These are phyloP conservation scores for Benincasa hispida DNA, from an alignment of 306 rosid species.

Conservation along the genomic window DNA sequence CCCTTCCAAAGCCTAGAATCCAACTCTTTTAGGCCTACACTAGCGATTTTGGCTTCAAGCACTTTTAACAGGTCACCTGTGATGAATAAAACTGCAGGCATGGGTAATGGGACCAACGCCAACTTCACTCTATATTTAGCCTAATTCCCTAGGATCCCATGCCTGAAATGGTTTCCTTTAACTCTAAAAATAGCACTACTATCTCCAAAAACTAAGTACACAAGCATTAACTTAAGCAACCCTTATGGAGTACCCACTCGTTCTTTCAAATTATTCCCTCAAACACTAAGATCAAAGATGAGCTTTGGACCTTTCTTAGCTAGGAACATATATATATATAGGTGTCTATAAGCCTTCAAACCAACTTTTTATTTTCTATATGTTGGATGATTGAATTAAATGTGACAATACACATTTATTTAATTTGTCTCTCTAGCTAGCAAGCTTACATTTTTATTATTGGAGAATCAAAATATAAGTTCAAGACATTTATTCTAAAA, in stretches of 20 bases:
- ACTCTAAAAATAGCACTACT: background rate
- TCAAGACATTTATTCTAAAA: background rate
- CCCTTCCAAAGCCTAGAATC: no score
- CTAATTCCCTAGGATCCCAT: no score
- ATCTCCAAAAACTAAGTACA: background rate
- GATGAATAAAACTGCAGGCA: no score
- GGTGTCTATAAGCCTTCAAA: background rate
- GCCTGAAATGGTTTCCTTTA: background rate
- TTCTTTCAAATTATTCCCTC: background rate
- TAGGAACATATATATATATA: background rate
- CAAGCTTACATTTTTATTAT: background rate
- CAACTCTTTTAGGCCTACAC: no score
- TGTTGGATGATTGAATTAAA: no score
- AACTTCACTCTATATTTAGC: no score
- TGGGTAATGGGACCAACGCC: no score
- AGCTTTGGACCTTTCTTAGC: background rate
- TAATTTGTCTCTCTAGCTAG: background rate
- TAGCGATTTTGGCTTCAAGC: no score
- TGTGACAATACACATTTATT: background rate
- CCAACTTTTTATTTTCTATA: background rate
- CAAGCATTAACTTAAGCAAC: background rate
- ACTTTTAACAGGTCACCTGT: no score
- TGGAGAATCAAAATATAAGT: background rate
- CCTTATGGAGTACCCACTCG: background rate
- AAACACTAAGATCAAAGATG: background rate